phyloP scores from a whole-genome alignment of 768 basidiomycete genomes.

The Tylopilus sp. region DNA sequence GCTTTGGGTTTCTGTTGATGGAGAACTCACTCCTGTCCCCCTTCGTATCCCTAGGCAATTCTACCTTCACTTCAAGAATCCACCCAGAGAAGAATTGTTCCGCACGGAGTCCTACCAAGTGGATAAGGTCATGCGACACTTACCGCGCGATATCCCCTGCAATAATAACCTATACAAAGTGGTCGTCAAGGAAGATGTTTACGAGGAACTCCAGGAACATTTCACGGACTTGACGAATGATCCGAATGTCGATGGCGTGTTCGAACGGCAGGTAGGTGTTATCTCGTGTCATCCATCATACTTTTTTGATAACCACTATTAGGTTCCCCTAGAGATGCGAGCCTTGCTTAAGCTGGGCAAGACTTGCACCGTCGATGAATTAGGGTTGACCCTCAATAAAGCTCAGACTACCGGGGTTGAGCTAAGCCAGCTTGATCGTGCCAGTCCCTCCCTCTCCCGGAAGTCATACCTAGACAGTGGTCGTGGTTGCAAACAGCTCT shows the following conservation, averaged over 20 bases:
- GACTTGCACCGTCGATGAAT: slow-evolving; percentile 66
- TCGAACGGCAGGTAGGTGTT: slow-evolving; percentile 76
- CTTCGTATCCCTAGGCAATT: slow-evolving; percentile 89
- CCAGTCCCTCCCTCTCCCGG: slow-evolving; percentile 52
- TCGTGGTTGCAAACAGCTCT: slow-evolving; percentile 67
- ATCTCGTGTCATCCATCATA: background rate
- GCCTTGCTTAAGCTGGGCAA: slow-evolving; percentile 83
- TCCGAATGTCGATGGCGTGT: slow-evolving; percentile 92
- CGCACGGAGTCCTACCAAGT: slow-evolving; percentile 62
- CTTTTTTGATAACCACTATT: background rate
- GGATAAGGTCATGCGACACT: slow-evolving; percentile 69
- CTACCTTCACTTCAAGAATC: slow-evolving; percentile 83
- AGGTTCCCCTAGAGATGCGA: slow-evolving; percentile 84
- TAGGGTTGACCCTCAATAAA: slow-evolving; percentile 69
- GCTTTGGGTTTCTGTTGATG: slow-evolving; percentile 84
- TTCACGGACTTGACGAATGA: slow-evolving; percentile 92
- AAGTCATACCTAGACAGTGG: slow-evolving; percentile 75
- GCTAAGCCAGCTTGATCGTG: slow-evolving; percentile 72
- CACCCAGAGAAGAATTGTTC: slow-evolving; percentile 65
- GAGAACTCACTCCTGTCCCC: slow-evolving; percentile 73
- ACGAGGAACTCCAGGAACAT: slow-evolving; percentile 81
- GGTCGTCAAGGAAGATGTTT: slow-evolving; percentile 78
- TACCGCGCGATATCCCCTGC: slow-evolving; percentile 78
- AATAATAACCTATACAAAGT: slow-evolving; percentile 84
- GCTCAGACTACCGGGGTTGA: slow-evolving; percentile 84